Conservation (phyloP, 441 rosid genomes). For the Arabidopsis hybrid region DNA sequence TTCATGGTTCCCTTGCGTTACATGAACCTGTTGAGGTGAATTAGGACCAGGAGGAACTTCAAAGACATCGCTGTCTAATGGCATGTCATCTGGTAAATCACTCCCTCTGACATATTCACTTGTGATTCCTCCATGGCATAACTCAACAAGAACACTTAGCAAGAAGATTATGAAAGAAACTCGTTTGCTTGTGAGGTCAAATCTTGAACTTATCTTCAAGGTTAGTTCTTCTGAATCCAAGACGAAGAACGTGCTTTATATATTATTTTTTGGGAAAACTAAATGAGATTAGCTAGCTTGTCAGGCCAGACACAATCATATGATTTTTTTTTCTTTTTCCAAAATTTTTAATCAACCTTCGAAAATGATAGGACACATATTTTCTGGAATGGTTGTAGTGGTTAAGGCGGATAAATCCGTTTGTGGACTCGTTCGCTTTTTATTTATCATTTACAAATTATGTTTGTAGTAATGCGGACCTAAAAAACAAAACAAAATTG, state of each 20-base stretch:
- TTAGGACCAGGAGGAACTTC: constrained; percentile 57
- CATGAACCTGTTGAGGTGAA: constrained; percentile 76
- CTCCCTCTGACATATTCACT: constrained; percentile 56
- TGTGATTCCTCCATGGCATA: constrained; percentile 63
- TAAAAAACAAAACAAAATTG: too few species aligned
- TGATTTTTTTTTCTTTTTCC: too few species aligned
- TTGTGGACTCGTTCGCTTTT: too few species aligned
- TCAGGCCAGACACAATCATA: neutral
- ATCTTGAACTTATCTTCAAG: constrained; percentile 23
- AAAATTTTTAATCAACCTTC: too few species aligned
- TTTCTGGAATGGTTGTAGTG: too few species aligned
- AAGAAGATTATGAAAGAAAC: constrained; percentile 26
- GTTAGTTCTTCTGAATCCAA: neutral
- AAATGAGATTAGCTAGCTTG: neutral
- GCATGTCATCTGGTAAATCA: constrained; percentile 55
- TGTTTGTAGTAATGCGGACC: too few species aligned
- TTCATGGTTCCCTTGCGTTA: constrained; percentile 75
- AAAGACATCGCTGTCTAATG: constrained; percentile 56
- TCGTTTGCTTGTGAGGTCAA: constrained; percentile 1
- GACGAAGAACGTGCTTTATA: neutral
- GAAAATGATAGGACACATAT: too few species aligned
- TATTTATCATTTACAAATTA: too few species aligned
- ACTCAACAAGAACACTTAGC: constrained; percentile 22
- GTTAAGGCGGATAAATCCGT: too few species aligned
- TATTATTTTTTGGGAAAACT: neutral